Evolutionary conservation across 1,284 basidiomycete species (phyloP).

Genomic region (Austropuccinia psidii): DNA sequence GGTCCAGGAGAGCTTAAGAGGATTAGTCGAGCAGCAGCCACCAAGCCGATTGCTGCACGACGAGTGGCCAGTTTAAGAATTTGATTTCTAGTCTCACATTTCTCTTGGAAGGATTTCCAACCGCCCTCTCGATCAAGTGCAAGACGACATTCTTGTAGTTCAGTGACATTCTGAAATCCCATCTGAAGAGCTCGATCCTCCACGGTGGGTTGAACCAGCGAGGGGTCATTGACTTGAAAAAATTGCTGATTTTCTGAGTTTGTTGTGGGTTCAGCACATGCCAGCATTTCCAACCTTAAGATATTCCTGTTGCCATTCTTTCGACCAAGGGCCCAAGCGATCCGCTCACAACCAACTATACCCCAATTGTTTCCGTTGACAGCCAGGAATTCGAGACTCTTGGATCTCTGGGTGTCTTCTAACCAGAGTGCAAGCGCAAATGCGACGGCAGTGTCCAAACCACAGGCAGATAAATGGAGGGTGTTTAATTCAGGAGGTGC

Average conservation of each 20-base stretch:
- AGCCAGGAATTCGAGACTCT: slow-evolving; percentile 3
- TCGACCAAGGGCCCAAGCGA: slow-evolving; percentile 14
- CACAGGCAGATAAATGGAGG: slow-evolving; percentile 27
- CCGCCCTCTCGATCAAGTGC: neutral
- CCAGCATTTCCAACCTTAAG: slow-evolving; percentile 17
- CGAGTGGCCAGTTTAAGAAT: slow-evolving; percentile 8
- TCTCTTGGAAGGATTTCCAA: neutral
- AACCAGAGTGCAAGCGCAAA: slow-evolving; percentile 13
- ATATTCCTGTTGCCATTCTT: neutral
- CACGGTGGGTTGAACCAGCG: neutral
- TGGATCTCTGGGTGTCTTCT: neutral
- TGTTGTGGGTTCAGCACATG: neutral
- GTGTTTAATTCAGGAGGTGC: neutral
- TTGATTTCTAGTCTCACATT: slow-evolving; percentile 17
- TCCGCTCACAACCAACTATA: neutral
- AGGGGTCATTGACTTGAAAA: neutral
- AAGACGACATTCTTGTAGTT: neutral
- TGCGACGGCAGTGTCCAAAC: slow-evolving; percentile 7
- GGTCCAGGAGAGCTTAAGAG: neutral
- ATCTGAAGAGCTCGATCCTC: neutral
- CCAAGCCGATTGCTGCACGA: slow-evolving; percentile 5
- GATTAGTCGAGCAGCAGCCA: neutral
- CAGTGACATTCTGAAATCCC: neutral
- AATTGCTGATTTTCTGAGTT: neutral
- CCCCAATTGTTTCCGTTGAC: slow-evolving; percentile 30